A percentile compares a stretch with the other conserved stretches of the same genome.
Conservation (phyloP, 2,329 filamentous ascomycete species). For the Cladobotryum mycophilum region DNA sequence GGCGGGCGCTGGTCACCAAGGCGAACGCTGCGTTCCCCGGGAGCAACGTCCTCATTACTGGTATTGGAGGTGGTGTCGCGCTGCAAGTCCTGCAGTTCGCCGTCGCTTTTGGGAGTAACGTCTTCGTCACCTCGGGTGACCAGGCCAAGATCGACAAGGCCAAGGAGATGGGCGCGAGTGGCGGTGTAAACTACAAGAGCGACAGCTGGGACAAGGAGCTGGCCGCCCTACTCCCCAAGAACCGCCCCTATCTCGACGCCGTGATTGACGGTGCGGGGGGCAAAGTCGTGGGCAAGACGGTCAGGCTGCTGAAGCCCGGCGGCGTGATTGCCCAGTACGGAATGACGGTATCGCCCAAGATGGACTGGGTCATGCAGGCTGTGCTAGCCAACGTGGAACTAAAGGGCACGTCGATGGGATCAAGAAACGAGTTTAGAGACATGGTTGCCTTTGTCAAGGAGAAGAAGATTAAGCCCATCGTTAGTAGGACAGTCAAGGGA, state of each 20-base stretch:
- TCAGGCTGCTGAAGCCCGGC: constrained; percentile 67
- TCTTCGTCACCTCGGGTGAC: constrained; percentile 75
- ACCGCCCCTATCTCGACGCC: constrained; percentile 67
- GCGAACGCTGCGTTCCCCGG: constrained; percentile 56
- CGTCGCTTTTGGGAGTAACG: constrained; percentile 64
- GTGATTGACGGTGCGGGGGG: constrained; percentile 90
- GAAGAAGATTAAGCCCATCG: constrained; percentile 67
- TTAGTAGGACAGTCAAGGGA: constrained; percentile 68
- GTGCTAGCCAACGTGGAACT: constrained; percentile 86
- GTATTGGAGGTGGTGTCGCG: constrained; percentile 89
- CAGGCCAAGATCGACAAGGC: constrained; percentile 71
- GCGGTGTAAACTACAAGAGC: constrained; percentile 77
- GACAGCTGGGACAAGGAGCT: constrained; percentile 77
- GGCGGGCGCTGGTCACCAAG: constrained; percentile 80
- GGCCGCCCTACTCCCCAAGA: constrained; percentile 51
- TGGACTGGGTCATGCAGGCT: constrained; percentile 79
- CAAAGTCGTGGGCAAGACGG: constrained; percentile 65
- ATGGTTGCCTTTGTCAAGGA: constrained; percentile 78
- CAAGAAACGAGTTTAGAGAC: constrained; percentile 78
- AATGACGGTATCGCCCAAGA: constrained; percentile 81
- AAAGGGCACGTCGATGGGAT: constrained; percentile 84
- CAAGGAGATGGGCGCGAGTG: constrained; percentile 63
- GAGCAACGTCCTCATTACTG: constrained; percentile 76
- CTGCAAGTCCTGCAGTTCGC: constrained; percentile 76
- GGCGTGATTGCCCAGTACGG: constrained; percentile 84